Percentiles rank a stretch among this genome's conserved stretches.
These are phyloP conservation scores for Chlamydomonas eustigma DNA, from an alignment of 139 green algal genomes.

Conservation along the genomic window DNA sequence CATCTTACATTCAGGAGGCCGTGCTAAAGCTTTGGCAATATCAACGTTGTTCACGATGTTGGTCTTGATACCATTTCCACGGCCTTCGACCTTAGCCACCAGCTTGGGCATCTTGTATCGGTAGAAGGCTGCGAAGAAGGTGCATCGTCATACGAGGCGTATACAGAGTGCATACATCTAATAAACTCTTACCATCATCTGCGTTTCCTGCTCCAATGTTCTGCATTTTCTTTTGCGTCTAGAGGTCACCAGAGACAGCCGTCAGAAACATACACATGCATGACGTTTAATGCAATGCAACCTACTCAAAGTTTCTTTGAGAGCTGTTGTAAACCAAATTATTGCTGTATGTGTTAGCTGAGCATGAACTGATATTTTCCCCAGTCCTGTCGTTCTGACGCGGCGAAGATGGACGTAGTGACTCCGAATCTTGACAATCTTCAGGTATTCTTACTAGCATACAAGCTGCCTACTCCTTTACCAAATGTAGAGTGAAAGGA, in stretches of 20 bases:
- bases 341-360: too few species aligned
- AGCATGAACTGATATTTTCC: too few species aligned
- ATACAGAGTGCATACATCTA: conserved; percentile 3
- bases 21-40: conserved; percentile 93
- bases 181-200: conserved; percentile 56
- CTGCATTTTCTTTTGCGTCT: conserved; percentile 10
- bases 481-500: too few species aligned
- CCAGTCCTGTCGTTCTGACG: too few species aligned
- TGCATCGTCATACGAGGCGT: not conserved
- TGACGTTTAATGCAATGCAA: too few species aligned
- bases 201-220: conserved; percentile 90
- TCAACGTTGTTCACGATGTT: conserved; percentile 99
- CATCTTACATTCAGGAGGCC: conserved; percentile 82
- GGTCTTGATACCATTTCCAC: conserved; percentile 98
- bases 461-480: too few species aligned
- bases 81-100: conserved; percentile 89
- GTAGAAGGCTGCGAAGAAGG: conserved; percentile 35
- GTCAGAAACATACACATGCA: too few species aligned
- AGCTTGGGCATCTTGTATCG: conserved; percentile 98
- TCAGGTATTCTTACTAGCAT: too few species aligned
- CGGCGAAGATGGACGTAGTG: too few species aligned
- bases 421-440: too few species aligned
- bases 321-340: too few species aligned
- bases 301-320: too few species aligned
- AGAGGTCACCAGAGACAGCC: not conserved